Evolutionary conservation across 345 rosid species (phyloP).

Genomic region (Raphanus sativus): DNA sequence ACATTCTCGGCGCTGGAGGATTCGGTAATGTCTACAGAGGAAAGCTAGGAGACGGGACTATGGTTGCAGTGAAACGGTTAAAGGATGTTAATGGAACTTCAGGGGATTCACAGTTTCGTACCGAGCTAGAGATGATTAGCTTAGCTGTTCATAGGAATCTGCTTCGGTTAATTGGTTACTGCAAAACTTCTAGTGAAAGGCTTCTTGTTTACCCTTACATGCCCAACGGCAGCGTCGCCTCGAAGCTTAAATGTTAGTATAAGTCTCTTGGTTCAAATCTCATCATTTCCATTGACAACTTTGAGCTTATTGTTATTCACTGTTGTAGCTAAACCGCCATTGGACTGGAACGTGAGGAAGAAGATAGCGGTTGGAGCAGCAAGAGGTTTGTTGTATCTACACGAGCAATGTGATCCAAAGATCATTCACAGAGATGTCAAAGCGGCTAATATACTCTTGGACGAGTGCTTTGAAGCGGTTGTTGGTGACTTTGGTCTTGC

Average conservation of each 20-base stretch:
- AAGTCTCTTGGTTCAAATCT: constrained; percentile 12
- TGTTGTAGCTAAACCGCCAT: constrained; percentile 64
- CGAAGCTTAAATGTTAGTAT: constrained; percentile 78
- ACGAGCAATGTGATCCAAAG: constrained; percentile 94
- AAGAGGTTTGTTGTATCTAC: constrained; percentile 83
- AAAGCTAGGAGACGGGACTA: constrained; percentile 70
- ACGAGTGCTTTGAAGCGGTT: constrained; percentile 78
- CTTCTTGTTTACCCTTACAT: constrained; percentile 92
- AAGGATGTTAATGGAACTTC: constrained; percentile 72
- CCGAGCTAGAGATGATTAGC: constrained; percentile 93
- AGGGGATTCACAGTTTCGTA: constrained; percentile 86
- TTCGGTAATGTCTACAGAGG: constrained; percentile 96
- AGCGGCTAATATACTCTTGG: constrained; percentile 89
- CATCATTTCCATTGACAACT: background rate
- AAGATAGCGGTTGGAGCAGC: constrained; percentile 94
- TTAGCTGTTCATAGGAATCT: constrained; percentile 88
- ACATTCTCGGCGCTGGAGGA: constrained; percentile 90
- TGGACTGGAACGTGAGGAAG: constrained; percentile 90
- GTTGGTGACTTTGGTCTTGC: constrained; percentile 98
- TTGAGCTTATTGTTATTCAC: background rate
- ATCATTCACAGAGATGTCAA: constrained; percentile 92
- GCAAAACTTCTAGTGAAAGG: constrained; percentile 67
- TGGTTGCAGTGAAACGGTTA: constrained; percentile 83
- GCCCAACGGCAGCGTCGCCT: constrained; percentile 94
- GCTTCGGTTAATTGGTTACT: constrained; percentile 75